Evolutionary conservation across 345 rosid species (phyloP).

Genomic region (Jatropha curcas): DNA sequence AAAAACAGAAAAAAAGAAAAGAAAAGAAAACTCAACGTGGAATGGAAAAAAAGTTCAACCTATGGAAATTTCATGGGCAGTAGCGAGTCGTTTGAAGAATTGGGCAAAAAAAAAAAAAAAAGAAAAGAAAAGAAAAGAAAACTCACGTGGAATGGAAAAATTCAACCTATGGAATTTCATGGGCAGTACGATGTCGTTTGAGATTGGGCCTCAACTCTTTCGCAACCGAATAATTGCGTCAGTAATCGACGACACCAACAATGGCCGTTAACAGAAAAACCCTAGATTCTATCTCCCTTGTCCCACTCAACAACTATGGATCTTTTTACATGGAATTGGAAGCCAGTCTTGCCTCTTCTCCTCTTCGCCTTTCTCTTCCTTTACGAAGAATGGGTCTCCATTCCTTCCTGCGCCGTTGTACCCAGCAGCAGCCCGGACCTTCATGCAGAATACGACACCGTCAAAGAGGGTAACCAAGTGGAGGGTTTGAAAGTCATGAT

Average conservation of each 20-base stretch:
- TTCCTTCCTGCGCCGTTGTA: constrained; percentile 46
- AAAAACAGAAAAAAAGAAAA: too few species aligned
- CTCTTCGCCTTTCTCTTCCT: constrained; percentile 29
- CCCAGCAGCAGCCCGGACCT: constrained; percentile 14
- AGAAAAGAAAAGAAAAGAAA: too few species aligned
- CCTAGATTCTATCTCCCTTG: constrained; percentile 18
- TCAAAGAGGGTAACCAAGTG: background rate
- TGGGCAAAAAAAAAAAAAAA: too few species aligned
- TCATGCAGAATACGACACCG: constrained; percentile 11
- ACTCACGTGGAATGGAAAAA: background rate
- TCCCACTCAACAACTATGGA: constrained; percentile 15
- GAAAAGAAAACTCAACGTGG: background rate
- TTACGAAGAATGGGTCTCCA: constrained; percentile 45
- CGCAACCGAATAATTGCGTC: background rate
- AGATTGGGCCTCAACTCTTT: background rate
- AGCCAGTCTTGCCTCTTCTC: constrained; percentile 34
- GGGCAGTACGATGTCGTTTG: background rate
- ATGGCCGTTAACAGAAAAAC: constrained; percentile 23
- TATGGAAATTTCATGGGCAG: background rate
- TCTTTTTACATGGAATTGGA: constrained; percentile 39
- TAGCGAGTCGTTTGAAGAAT: background rate
- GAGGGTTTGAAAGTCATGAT: constrained; percentile 56
- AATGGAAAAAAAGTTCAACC: background rate
- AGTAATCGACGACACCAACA: background rate
- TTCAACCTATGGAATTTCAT: background rate